Percentiles rank a stretch among this genome's conserved stretches.
phyloP scores from a whole-genome alignment of 208 protist genomes.

The Jaenimonas drosophilae region DNA sequence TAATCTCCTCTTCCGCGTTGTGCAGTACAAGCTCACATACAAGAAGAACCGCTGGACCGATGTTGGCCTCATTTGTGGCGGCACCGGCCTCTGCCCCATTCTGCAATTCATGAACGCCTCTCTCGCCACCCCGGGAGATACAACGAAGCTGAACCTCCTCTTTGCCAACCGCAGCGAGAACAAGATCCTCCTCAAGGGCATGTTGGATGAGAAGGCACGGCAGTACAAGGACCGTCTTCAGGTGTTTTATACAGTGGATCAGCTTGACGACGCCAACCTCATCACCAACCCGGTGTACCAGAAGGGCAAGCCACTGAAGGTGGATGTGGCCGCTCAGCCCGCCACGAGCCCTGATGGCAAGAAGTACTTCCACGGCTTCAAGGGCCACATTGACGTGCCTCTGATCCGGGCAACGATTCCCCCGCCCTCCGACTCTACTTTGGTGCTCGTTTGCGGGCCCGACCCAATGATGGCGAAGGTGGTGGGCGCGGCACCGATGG shows the following conservation, averaged over 20 bases:
- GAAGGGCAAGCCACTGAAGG: conserved; percentile 12
- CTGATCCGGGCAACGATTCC: conserved; percentile 76
- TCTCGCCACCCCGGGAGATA: conserved; percentile 70
- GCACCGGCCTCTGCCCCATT: conserved; percentile 89
- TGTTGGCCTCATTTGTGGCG: conserved; percentile 85
- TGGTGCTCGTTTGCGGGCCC: conserved; percentile 84
- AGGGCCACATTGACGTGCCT: conserved; percentile 61
- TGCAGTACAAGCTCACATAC: conserved; percentile 81
- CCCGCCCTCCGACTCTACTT: conserved; percentile 42
- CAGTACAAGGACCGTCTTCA: conserved; percentile 66
- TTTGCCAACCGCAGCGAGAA: conserved; percentile 89
- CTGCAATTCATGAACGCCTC: conserved; percentile 87
- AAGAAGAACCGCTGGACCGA: conserved; percentile 65
- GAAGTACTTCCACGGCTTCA: conserved; percentile 67
- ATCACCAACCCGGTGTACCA: conserved; percentile 28
- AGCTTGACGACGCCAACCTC: conserved; percentile 39
- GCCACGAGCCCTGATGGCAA: conserved; percentile 23
- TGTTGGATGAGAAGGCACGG: conserved; percentile 66
- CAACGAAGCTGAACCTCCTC: conserved; percentile 71
- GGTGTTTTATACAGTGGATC: conserved; percentile 84
- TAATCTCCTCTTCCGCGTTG: conserved; percentile 57
- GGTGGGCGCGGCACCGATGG: conserved; percentile 33
- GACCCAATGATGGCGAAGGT: conserved; percentile 79
- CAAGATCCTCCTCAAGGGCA: conserved; percentile 87
- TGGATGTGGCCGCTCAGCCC: conserved; percentile 28